phyloP scores from a whole-genome alignment of 345 rosid species.

The Arabidopsis arenosa region DNA sequence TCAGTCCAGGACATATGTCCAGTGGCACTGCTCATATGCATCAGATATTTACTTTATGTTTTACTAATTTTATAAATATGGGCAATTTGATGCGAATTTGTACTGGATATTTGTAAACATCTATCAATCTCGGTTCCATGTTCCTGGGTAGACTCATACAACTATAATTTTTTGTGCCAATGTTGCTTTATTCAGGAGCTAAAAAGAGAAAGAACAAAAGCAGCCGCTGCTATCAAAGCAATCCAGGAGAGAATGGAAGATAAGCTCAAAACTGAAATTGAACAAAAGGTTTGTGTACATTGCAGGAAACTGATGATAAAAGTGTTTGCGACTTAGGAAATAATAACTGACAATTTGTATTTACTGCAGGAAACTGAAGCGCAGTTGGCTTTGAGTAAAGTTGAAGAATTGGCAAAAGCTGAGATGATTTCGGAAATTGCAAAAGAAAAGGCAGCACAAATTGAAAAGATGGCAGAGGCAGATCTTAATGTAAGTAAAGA shows the following conservation, averaged over 20 bases:
- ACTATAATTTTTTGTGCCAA: background rate
- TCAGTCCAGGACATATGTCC: conserved; percentile 17
- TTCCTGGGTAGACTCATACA: conserved; percentile 17
- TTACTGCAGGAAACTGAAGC: conserved; percentile 77
- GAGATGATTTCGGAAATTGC: conserved; percentile 75
- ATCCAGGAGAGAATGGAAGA: conserved; percentile 91
- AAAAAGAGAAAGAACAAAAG: conserved; percentile 87
- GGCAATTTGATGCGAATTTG: conserved; percentile 1
- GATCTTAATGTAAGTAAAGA: conserved; percentile 77
- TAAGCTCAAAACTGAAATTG: conserved; percentile 74
- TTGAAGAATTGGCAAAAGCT: conserved; percentile 78
- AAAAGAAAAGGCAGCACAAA: conserved; percentile 82
- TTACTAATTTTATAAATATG: conserved; percentile 2
- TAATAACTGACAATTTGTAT: conserved; percentile 39
- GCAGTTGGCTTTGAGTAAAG: conserved; percentile 57
- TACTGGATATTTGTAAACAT: conserved; percentile 15
- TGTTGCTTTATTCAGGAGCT: conserved; percentile 69
- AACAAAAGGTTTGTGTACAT: conserved; percentile 66
- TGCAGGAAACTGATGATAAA: conserved; percentile 17
- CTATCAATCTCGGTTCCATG: conserved; percentile 9
- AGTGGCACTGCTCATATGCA: conserved; percentile 15
- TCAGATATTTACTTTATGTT: conserved; percentile 18
- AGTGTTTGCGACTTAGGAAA: conserved; percentile 16
- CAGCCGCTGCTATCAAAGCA: conserved; percentile 77
- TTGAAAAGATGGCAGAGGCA: conserved; percentile 88